Evolutionary conservation across 2,329 filamentous ascomycete genomes (phyloP).

Genomic region (Cytospora leucostoma): DNA sequence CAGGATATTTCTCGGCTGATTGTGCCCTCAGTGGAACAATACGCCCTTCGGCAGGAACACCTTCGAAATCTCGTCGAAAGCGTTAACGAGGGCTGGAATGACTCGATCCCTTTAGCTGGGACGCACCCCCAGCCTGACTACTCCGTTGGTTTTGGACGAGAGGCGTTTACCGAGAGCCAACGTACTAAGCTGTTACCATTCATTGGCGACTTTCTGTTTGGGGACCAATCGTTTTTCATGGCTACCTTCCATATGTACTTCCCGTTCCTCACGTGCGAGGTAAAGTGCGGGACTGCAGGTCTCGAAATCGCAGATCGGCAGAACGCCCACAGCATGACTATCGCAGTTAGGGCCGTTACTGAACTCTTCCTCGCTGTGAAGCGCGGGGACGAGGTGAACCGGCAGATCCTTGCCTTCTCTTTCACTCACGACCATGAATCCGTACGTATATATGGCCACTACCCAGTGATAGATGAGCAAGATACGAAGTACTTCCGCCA

Average conservation of each 20-base stretch:
- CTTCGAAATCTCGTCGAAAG: conserved; percentile 42
- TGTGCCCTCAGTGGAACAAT: conserved; percentile 44
- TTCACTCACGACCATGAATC: conserved; percentile 40
- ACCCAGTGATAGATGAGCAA: conserved; percentile 39
- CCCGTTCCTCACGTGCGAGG: conserved; percentile 51
- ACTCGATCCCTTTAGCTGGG: conserved; percentile 40
- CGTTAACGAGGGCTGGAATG: conserved; percentile 46
- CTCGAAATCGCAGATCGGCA: conserved; percentile 43
- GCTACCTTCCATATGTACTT: conserved; percentile 51
- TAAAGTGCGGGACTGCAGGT: conserved; percentile 44
- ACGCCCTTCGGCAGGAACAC: conserved; percentile 32
- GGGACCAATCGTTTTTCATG: conserved; percentile 45
- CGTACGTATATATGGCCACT: conserved; percentile 45
- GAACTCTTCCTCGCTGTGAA: conserved; percentile 42
- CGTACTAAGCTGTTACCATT: conserved; percentile 44
- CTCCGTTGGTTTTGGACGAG: conserved; percentile 43
- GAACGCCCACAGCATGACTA: conserved; percentile 45
- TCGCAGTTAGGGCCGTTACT: conserved; percentile 42
- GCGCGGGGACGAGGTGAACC: conserved; percentile 41
- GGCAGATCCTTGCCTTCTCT: conserved; percentile 47
- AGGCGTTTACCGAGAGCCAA: conserved; percentile 46
- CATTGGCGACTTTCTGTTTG: conserved; percentile 37
- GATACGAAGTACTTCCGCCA: conserved; percentile 41
- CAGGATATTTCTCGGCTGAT: conserved; percentile 42
- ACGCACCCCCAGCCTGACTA: conserved; percentile 47